Base-by-base conservation (phyloP, 2,329 filamentous ascomycete species). In the Alternaria arborescens region DNA sequence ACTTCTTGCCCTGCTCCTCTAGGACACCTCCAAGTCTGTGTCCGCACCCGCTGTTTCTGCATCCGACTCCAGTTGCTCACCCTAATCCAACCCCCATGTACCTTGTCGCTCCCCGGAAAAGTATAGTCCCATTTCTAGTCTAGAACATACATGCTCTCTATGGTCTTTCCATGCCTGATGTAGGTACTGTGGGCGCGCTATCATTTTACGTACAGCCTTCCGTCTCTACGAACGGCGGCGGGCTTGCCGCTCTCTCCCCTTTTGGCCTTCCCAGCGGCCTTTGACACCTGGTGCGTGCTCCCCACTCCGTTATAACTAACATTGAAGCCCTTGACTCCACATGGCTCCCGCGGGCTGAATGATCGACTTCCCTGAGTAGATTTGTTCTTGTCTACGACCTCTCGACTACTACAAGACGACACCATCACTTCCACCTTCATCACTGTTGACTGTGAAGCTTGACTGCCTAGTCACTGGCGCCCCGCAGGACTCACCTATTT, bases 221-320 rank as follows among this genome's bases (percentile, higher is more conserved):
- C 65, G 62, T 67, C 67, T 64, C 58, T 54, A 67, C 68, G 58
- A 62, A 58, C 61, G 71, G 57, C 55, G 62, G 58, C 58, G 55
- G 59, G 62, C 67, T 64, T 70, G 67, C 60, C 68, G 64, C 66
- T 65, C 65, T 65, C 71, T 71, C 65, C 62, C 64, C 54, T 65
- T 69, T 72, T 65, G 65, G 64, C 18, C 54, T 62, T 58, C 36
- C 57, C 65, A 55, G 64, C 67, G 64, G 64, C 58, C 51, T 71
- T 65, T 67, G 65, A 72, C 72, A 67, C 70, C 41, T 76, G 74
- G 74, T 76, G 65, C 73, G 76, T 78, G 75, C 75, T 70, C 64
- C 55, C 58, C 58, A 66, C 58, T 63, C 67, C 57, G 60, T 61
- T 68, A 67, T 68, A 71, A 70, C 68, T 69, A 60, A 70, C 59